These are phyloP conservation scores for Metarhizium anisopliae DNA, from an alignment of 2,329 filamentous ascomycete genomes.

Conservation along the genomic window DNA sequence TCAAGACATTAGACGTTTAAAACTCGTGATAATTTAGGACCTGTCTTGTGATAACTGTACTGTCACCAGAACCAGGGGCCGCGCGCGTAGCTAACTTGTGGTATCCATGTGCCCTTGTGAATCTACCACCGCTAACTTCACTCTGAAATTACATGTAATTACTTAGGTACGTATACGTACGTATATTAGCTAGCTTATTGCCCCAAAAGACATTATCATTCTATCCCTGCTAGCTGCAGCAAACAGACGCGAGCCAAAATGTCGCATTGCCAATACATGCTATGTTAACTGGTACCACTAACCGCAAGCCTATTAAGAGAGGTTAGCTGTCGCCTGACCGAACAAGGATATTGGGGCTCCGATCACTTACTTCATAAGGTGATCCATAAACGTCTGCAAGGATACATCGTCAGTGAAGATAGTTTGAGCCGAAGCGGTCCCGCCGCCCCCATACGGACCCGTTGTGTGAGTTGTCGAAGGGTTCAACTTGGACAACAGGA, in stretches of 20 bases:
- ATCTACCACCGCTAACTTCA: no score
- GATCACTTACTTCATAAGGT: slow-evolving; percentile 80
- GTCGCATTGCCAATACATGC: neutral
- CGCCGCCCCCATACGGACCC: slow-evolving; percentile 81
- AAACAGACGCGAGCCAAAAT: neutral
- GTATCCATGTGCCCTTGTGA: neutral
- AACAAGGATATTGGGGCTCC: neutral
- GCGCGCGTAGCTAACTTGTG: neutral
- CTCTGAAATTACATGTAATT: neutral
- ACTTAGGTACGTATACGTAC: no score
- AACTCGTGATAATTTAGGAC: no score
- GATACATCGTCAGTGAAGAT: slow-evolving; percentile 99
- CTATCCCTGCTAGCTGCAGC: neutral
- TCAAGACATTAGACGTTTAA: no score
- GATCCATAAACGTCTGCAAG: slow-evolving; percentile 98
- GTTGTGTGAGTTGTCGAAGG: slow-evolving; percentile 95
- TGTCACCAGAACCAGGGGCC: no score
- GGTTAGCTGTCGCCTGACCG: slow-evolving; percentile 7
- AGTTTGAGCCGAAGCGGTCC: slow-evolving; percentile 81
- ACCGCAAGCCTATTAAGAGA: slow-evolving; percentile 42
- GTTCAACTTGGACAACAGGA: slow-evolving; percentile 93
- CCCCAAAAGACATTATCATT: neutral
- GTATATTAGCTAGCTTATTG: neutral
- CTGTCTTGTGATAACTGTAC: no score
- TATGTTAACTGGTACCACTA: slow-evolving; percentile 48